Conservation (phyloP, 805 yeast genomes). For the Ogataea trehalophila region DNA sequence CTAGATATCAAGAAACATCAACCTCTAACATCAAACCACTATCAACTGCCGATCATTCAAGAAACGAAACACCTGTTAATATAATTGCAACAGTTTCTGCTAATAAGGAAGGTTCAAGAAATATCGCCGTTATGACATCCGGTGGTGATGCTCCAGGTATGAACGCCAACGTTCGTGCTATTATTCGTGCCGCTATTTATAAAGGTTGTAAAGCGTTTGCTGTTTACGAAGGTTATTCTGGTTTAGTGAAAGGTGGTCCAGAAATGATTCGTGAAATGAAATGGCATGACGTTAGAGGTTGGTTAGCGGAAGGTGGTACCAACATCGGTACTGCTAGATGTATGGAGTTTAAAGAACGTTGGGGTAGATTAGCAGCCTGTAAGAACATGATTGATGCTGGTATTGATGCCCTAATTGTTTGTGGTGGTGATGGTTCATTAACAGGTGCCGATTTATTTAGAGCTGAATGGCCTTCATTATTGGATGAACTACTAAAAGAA, state of each 20-base stretch:
- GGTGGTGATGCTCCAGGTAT: constrained; percentile 84
- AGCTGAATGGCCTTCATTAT: constrained; percentile 70
- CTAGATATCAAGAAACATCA: neutral
- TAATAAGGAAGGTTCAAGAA: constrained; percentile 22
- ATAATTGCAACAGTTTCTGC: neutral
- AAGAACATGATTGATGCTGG: constrained; percentile 64
- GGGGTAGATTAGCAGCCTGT: constrained; percentile 61
- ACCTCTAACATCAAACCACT: neutral
- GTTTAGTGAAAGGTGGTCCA: constrained; percentile 61
- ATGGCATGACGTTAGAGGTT: constrained; percentile 73
- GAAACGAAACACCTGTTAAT: neutral
- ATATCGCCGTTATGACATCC: constrained; percentile 74
- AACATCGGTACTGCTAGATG: constrained; percentile 77
- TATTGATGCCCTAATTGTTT: constrained; percentile 72
- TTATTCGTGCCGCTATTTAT: constrained; percentile 62
- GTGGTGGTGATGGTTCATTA: constrained; percentile 82
- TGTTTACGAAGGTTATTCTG: constrained; percentile 70
- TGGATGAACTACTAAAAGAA: constrained; percentile 47
- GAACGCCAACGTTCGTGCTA: constrained; percentile 74
- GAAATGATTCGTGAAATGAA: constrained; percentile 53
- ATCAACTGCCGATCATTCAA: neutral
- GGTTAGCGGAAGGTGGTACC: constrained; percentile 70
- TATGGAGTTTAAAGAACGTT: constrained; percentile 58
- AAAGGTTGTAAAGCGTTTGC: constrained; percentile 64
- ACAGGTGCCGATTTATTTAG: constrained; percentile 80